Conservation (phyloP, 805 yeast species). For the Candida ovalis region DNA sequence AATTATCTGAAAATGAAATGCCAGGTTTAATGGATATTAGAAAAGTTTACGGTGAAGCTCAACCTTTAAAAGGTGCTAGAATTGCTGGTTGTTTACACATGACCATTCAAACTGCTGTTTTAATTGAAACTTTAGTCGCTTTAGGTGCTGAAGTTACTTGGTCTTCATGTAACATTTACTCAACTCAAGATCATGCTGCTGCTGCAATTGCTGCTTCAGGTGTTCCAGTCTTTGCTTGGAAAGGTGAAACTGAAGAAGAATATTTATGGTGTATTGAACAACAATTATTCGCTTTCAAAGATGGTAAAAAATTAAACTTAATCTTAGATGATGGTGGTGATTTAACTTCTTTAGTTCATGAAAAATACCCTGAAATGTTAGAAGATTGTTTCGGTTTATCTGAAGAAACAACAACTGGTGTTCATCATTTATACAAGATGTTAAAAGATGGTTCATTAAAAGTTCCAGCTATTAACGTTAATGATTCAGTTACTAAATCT, state of each 20-base stretch:
- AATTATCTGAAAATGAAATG: constrained; percentile 98
- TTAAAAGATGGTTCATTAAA: constrained; percentile 80
- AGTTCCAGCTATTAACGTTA: constrained; percentile 99
- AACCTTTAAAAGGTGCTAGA: constrained; percentile 98
- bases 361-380: constrained; percentile 96
- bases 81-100: constrained; percentile 99
- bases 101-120: constrained; percentile 99
- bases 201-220: constrained; percentile 99
- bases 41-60: constrained; percentile 81
- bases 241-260: constrained; percentile 99
- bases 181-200: constrained; percentile 99
- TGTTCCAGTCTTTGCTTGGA: constrained; percentile 99
- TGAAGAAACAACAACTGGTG: constrained; percentile 99
- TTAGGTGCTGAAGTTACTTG: constrained; percentile 99
- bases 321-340: constrained; percentile 99
- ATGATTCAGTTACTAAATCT: constrained; percentile 98
- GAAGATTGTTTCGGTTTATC: constrained; percentile 92
- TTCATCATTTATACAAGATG: constrained; percentile 97
- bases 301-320: constrained; percentile 89
- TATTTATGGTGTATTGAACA: constrained; percentile 99
- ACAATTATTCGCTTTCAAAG: constrained; percentile 97
- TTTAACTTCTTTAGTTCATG: constrained; percentile 93
- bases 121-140: constrained; percentile 94
- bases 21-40: constrained; percentile 99
- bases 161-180: constrained; percentile 99